Evolutionary conservation across 495 filamentous ascomycete species (phyloP).

Genomic region (Penicillium subrubescens): DNA sequence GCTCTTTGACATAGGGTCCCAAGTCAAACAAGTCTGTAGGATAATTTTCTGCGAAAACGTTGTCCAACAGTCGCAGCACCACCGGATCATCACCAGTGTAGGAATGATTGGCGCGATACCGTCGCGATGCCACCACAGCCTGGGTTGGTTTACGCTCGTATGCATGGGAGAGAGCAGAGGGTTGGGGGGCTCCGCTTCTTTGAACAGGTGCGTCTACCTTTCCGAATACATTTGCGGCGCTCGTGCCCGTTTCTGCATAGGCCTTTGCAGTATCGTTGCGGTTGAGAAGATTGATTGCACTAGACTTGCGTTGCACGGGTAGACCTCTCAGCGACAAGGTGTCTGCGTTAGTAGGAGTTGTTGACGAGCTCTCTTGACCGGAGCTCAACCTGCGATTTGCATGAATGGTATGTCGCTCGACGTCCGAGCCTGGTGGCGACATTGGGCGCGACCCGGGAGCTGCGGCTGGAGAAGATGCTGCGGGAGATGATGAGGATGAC

Average conservation of each 20-base stretch:
- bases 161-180: slow-evolving; percentile 34
- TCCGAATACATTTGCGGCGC: slow-evolving; percentile 81
- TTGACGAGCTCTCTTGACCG: slow-evolving; percentile 41
- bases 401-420: slow-evolving; percentile 31
- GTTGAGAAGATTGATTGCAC: slow-evolving; percentile 81
- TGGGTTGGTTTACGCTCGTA: slow-evolving; percentile 32
- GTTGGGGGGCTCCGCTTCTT: slow-evolving; percentile 32
- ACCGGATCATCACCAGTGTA: slow-evolving; percentile 89
- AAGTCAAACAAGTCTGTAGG: slow-evolving; percentile 71
- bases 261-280: slow-evolving; percentile 79
- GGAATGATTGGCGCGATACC: slow-evolving; percentile 59
- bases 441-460: slow-evolving; percentile 40
- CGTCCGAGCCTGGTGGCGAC: slow-evolving; percentile 44
- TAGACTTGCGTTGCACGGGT: slow-evolving; percentile 63
- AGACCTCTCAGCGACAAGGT: slow-evolving; percentile 33
- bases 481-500: slow-evolving; percentile 39
- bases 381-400: slow-evolving; percentile 31
- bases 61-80: slow-evolving; percentile 81
- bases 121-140: slow-evolving; percentile 20
- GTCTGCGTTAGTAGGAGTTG: slow-evolving; percentile 37
- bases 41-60: slow-evolving; percentile 88
- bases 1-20: slow-evolving; percentile 78
- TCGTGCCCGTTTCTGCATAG: slow-evolving; percentile 79
- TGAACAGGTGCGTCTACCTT: slow-evolving; percentile 72
- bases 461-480: slow-evolving; percentile 43